Evolutionary conservation across 2,329 filamentous ascomycete species (phyloP), one percentile per base, ranked within the genome.

Genomic region (Xylariaceae sp.): DNA sequence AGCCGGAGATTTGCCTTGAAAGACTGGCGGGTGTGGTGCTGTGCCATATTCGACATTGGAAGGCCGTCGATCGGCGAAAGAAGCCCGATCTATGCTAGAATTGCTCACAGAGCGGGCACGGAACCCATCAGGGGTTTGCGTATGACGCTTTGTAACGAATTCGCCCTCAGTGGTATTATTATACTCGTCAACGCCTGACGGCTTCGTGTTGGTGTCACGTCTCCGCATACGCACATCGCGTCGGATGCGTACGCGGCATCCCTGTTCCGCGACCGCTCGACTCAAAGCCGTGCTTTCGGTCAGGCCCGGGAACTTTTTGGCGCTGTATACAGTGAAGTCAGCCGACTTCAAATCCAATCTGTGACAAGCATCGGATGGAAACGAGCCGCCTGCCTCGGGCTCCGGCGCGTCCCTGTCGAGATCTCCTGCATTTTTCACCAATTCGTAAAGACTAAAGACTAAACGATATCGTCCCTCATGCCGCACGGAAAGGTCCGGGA

Each of bases 281-380:
- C 91, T 96, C 48, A 97, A 77, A 9, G 81, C 77, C 0, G 94
- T 99, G 74, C 91, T 96, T 71, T 94, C 89, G 44, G 88, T 87
- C 56, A 97, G 76, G 19, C 92, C 94, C 12, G 94, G 94, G 74
- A 99, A 99, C 76, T 96, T 97, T 84, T 97, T 99, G 50, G 94
- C 94, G 65, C 91, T 96, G 76, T 81, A 97, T 42, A 97, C 94
- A 47, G 83, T 85, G 71, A 99, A 97, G 0, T 89, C 84, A 9
- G 80, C 74, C 0, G 94, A 95, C 76, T 92, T 91, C 65, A 96
- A 88, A 71, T 96, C 90, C 74, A 96, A 83, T 51, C 91, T 83
- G 74, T 90, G 92, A 67, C 91, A 87, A 60, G 95, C 88, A 55
- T 87, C 73, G 58, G 69, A 62, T 45, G 64, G 63, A 49, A 58